A percentile compares a stretch with the other conserved stretches of the same genome.
phyloP scores from a whole-genome alignment of 2,329 filamentous ascomycete genomes.

The Ophiocordyceps camponoti-saundersi region DNA sequence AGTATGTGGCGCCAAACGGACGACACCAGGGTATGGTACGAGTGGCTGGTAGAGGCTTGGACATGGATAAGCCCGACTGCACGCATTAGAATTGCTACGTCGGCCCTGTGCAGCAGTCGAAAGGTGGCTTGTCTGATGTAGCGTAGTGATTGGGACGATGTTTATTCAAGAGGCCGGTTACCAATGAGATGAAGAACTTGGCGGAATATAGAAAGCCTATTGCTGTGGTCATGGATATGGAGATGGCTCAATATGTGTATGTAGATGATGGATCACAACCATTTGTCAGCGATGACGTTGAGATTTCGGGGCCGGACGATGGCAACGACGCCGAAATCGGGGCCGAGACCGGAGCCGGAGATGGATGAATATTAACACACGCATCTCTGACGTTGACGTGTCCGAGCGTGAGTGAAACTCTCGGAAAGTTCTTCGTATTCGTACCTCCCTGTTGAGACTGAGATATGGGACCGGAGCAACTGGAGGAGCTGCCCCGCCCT shows the following conservation, averaged over 20 bases:
- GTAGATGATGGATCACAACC: background rate
- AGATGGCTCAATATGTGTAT: background rate
- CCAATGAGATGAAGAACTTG: background rate
- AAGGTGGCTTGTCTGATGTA: slow-evolving; percentile 59
- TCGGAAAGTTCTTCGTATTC: background rate
- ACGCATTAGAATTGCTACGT: slow-evolving; percentile 47
- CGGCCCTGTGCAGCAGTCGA: slow-evolving; percentile 51
- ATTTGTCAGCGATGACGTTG: background rate
- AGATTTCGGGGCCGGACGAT: background rate
- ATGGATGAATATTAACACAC: background rate
- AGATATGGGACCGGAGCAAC: background rate
- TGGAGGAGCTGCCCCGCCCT: background rate
- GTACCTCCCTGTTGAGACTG: background rate
- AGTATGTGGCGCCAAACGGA: slow-evolving; percentile 96
- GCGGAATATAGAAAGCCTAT: background rate
- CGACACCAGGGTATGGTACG: slow-evolving; percentile 93
- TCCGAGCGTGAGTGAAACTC: background rate
- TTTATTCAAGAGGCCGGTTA: background rate
- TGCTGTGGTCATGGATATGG: background rate
- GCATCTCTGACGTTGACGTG: background rate
- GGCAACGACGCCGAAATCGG: background rate
- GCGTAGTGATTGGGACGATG: background rate
- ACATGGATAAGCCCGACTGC: slow-evolving; percentile 41
- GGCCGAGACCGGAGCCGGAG: background rate
- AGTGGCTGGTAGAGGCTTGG: slow-evolving; percentile 88